phyloP scores from a whole-genome alignment of 257 asterid genomes.

The Nyctanthes arbortristis region DNA sequence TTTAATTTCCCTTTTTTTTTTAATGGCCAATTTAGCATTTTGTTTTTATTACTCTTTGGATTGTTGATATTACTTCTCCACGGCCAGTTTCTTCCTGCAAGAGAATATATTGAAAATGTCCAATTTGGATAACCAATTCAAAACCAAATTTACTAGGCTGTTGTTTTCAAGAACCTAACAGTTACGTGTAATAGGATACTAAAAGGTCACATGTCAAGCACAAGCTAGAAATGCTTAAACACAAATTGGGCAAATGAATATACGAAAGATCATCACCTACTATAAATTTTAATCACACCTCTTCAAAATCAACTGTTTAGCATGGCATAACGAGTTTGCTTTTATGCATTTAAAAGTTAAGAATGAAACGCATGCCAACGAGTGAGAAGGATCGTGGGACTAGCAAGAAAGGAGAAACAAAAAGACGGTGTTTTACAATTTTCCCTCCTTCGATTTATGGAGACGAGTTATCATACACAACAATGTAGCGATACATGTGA shows the following conservation, averaged over 20 bases:
- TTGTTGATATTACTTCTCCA: not conserved
- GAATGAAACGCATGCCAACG: not conserved
- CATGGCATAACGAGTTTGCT: not conserved
- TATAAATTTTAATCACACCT: too few species aligned
- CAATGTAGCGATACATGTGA: slow-evolving; percentile 45
- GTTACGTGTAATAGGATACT: too few species aligned
- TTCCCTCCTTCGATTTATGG: slow-evolving; percentile 42
- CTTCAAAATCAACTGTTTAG: too few species aligned
- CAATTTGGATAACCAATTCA: not conserved
- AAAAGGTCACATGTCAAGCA: too few species aligned
- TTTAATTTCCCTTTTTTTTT: not conserved
- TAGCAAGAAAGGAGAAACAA: slow-evolving; percentile 36
- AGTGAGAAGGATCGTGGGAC: slow-evolving; percentile 26
- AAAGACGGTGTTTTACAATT: slow-evolving; percentile 53
- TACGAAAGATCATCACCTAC: too few species aligned
- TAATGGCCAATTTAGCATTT: not conserved
- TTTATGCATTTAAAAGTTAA: not conserved
- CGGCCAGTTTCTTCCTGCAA: not conserved
- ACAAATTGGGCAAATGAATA: too few species aligned
- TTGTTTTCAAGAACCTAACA: too few species aligned
- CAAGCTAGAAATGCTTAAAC: too few species aligned
- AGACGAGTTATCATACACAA: slow-evolving; percentile 53
- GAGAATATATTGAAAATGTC: not conserved
- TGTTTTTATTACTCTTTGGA: not conserved
- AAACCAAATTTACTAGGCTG: too few species aligned